phyloP scores from a whole-genome alignment of 306 rosid species.

The Adenanthera pavonina region DNA sequence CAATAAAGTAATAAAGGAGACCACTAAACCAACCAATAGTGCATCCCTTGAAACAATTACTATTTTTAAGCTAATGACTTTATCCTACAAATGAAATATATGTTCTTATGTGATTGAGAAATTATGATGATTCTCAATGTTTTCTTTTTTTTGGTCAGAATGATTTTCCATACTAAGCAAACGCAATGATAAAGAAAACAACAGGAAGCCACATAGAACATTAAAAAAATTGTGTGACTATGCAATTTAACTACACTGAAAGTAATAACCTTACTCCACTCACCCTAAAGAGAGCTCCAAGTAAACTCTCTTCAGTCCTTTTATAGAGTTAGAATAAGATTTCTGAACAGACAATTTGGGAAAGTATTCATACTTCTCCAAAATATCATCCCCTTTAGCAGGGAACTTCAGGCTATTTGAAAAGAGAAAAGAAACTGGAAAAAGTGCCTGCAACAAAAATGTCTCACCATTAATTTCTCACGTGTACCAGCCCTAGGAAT shows the following conservation, averaged over 20 bases:
- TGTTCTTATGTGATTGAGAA: neutral
- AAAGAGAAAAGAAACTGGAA: constrained; percentile 82
- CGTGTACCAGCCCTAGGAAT: neutral
- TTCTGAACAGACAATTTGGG: constrained; percentile 61
- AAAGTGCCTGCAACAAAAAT: constrained; percentile 69
- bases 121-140: neutral
- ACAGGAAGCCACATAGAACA: constrained; percentile 26
- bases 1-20: neutral
- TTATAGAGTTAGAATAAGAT: constrained; percentile 46
- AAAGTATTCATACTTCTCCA: constrained; percentile 61
- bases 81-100: neutral
- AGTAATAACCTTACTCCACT: constrained; percentile 45
- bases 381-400: constrained; percentile 52
- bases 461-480: constrained; percentile 34
- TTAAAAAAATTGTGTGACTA: constrained; percentile 11
- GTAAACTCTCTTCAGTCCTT: constrained; percentile 68
- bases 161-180: constrained; percentile 18
- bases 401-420: constrained; percentile 88
- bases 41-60: constrained; percentile 11
- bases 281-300: constrained; percentile 92
- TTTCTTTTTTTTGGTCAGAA: neutral
- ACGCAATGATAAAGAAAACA: constrained; percentile 19
- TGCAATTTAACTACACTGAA: constrained; percentile 19
- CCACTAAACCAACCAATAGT: constrained; percentile 1
- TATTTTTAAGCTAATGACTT: constrained; percentile 15